phyloP scores from a whole-genome alignment of 805 yeast species.

The Babjeviella inositovora region DNA sequence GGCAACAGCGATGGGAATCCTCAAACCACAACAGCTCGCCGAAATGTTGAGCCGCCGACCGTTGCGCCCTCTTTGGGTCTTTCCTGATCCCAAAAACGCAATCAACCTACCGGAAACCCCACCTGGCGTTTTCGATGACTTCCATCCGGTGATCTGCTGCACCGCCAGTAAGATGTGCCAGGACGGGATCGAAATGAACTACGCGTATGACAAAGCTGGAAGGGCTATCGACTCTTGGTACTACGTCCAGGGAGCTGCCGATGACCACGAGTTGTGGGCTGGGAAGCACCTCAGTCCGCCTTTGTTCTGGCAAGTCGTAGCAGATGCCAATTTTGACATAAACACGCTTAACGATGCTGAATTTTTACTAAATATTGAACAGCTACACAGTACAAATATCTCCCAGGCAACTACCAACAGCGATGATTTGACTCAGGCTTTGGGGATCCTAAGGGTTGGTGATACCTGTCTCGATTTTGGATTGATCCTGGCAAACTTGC shows the following conservation, averaged over 20 bases:
- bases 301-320: constrained; percentile 13
- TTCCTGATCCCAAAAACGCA: too few species aligned
- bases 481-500: constrained; percentile 4
- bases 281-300: constrained; percentile 9
- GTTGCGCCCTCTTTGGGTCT: constrained; percentile 53
- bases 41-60: constrained; percentile 23
- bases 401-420: constrained; percentile 5
- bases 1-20: constrained; percentile 20
- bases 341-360: not conserved
- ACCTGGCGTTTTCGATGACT: constrained; percentile 9
- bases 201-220: constrained; percentile 21
- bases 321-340: constrained; percentile 1
- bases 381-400: constrained; percentile 4
- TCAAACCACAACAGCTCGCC: constrained; percentile 14
- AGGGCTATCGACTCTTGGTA: too few species aligned
- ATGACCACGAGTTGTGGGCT: constrained; percentile 85
- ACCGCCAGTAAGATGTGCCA: constrained; percentile 49
- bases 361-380: constrained; percentile 4
- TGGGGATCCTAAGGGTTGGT: constrained; percentile 1
- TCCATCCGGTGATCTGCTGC: constrained; percentile 30
- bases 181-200: constrained; percentile 32
- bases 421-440: not conserved
- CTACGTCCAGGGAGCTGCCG: constrained; percentile 90
- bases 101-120: constrained; percentile 14
- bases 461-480: constrained; percentile 3